Evolutionary conservation across 192 early-diverging fungal species (phyloP), one percentile per base, ranked within the genome.

Genomic region (Coemansia sp.): DNA sequence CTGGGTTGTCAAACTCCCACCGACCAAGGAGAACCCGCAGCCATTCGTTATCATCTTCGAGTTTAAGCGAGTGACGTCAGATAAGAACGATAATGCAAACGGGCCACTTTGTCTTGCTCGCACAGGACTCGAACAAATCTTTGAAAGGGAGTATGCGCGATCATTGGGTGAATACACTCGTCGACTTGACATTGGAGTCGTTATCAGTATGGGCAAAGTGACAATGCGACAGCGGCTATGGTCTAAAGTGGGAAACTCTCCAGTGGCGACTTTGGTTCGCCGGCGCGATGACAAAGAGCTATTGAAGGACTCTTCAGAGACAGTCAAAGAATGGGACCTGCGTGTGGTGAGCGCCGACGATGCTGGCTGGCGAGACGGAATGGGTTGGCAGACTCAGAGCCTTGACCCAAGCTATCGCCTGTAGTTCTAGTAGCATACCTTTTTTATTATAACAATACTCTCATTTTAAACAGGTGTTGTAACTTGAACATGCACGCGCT

Each of bases 311-410:
- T 29, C 54, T 12, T 11, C 22, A 11, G 54, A 55, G 29, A 55
- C 1, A 55, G 54, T 31, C 54, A 29, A 31, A 0, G 54, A 29
- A 20, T 55, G 54, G 54, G 54, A 55, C 54, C 9, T 31, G 24
- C 55, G 55, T 13, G 29, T 59, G 29, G 55, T 59, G 29, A 34
- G 4, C n/a, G 29, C 55, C 15, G 29, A 59, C 10, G 55, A 59
- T 33, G 55, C 55, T 59, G 55, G 55, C 55, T 59, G 55, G 54
- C 54, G 12, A 9, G 55, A 59, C 31, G 27, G 29, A 2, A 7
- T 59, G 55, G 55, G 55, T 15, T 59, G 55, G 55, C 9, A 59
- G 29, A 59, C 55, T 59, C 55, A 59, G 29, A 31, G 55, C 9
- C 55, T 59, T 34, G 29, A 59, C 10, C 13, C 55, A 5, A 16